Evolutionary conservation across 1,284 basidiomycete genomes (phyloP).

Genomic region (Sporisorium scitamineum): DNA sequence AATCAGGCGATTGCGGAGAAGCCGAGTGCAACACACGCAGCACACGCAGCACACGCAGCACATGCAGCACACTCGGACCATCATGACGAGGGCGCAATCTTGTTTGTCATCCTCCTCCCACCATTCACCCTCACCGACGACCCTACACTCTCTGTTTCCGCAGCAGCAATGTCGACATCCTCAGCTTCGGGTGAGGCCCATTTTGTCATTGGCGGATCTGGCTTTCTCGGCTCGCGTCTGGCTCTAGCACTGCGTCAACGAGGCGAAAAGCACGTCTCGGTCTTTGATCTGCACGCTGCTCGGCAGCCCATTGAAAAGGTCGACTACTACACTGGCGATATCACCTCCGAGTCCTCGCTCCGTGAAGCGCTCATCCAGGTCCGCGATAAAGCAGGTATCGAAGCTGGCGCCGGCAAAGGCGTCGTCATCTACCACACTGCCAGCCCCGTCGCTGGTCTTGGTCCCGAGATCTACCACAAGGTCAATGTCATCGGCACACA

Average conservation of each 20-base stretch:
- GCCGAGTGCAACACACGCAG: conserved; percentile 2
- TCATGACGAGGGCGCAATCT: neutral
- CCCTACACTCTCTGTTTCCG: neutral
- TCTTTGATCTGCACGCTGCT: conserved; percentile 60
- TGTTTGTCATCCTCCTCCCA: neutral
- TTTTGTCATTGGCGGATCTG: conserved; percentile 66
- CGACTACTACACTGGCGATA: conserved; percentile 63
- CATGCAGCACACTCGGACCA: neutral
- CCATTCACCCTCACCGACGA: neutral
- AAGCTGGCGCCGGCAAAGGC: conserved; percentile 36
- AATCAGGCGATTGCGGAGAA: conserved; percentile 36
- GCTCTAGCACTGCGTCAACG: conserved; percentile 62
- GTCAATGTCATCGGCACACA: conserved; percentile 95
- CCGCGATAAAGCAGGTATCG: conserved; percentile 43
- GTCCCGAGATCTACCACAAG: conserved; percentile 82
- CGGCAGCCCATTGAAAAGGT: conserved; percentile 55
- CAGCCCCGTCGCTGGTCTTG: conserved; percentile 80
- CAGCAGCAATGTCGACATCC: conserved; percentile 58
- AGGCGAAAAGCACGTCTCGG: conserved; percentile 63
- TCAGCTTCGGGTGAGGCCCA: conserved; percentile 63
- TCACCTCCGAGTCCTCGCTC: conserved; percentile 55
- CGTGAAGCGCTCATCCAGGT: conserved; percentile 47
- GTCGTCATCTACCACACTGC: conserved; percentile 87
- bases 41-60: neutral
- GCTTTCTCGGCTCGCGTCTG: conserved; percentile 67